A percentile compares a stretch with the other conserved stretches of the same genome.
phyloP scores from a whole-genome alignment of 2,329 filamentous ascomycete genomes.

The Claviceps arundinis region DNA sequence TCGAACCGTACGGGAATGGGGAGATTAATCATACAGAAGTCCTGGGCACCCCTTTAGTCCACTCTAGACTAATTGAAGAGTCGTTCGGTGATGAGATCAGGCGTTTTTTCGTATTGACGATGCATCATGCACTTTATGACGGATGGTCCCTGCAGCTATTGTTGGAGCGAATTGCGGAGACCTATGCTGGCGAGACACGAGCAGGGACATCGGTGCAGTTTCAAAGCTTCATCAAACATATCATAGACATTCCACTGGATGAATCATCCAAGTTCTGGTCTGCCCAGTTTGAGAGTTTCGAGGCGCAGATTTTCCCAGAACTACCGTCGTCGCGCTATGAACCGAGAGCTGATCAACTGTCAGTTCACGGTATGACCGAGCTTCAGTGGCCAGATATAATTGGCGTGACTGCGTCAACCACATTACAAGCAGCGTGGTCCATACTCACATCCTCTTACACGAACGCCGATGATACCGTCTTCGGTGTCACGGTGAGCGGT shows the following conservation, averaged over 20 bases:
- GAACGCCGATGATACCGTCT: constrained; percentile 17
- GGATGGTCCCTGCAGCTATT: constrained; percentile 35
- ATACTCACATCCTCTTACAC: constrained; percentile 25
- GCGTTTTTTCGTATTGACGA: constrained; percentile 8
- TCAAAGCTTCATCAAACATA: constrained; percentile 29
- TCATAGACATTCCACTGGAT: constrained; percentile 17
- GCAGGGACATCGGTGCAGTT: constrained; percentile 10
- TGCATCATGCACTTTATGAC: constrained; percentile 35
- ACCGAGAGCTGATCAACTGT: constrained; percentile 2
- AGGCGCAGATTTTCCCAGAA: constrained; percentile 6
- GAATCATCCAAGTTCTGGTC: constrained; percentile 25
- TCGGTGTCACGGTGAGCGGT: constrained; percentile 15
- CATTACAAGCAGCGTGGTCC: constrained; percentile 16
- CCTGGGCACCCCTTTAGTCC: constrained; percentile 7
- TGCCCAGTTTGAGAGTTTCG: constrained; percentile 20
- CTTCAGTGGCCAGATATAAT: constrained; percentile 8
- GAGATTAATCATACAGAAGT: constrained; percentile 4
- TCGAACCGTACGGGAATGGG: background rate
- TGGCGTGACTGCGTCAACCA: constrained; percentile 10
- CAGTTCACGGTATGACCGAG: constrained; percentile 1
- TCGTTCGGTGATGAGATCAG: background rate
- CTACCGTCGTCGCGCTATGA: constrained; percentile 4
- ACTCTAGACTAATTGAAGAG: constrained; percentile 4
- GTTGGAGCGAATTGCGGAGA: constrained; percentile 6
- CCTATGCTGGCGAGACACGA: constrained; percentile 6